Base-by-base conservation (phyloP, 768 basidiomycete genomes). In the Rhodosporidiobolus odoratus region DNA sequence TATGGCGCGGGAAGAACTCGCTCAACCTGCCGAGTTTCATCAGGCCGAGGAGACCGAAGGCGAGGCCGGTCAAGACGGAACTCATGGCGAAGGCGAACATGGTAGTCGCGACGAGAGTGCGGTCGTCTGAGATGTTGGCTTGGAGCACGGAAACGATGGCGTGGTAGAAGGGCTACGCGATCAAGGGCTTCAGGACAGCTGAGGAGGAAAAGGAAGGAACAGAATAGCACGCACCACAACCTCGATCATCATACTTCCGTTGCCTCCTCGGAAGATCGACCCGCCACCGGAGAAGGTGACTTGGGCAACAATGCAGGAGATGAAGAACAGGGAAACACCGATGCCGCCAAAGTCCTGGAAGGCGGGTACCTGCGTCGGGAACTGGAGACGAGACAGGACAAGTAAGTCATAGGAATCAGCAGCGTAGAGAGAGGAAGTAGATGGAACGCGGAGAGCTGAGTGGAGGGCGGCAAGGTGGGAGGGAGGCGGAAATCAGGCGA, bases 1-100 rank as follows among this genome's bases (percentile, higher is more conserved):
- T 96, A 77, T 96, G 93, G 21, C 95, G 84, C 25, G 95, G 95
- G 81, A 98, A 97, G 81, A 98, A 98, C 1, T 93, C 93, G 43
- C 96, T 88, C 15, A 98, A 80, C 10, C 86, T 84, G 4, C 95
- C 95, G 19, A 97, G 84, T 54, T 86, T 83, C 27, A 93, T 78
- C 27, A 89, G 89, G 88, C 75, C 43, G 57, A 73, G 47, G 12
- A 6, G 38, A 45, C 70, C 69, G 58, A 63, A 75, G 30, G 66
- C 71, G 54, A 65, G 35, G n/a, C 69, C 75, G 0, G 95, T 98
- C 21, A 99, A 80, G 9, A 97, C 78, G 4, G 92, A 89, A 50
- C 90, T 92, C 59, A 97, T 82, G 0, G 92, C 86, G 77, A 89
- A 98, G 0, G 92, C 88, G 19, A 88, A 87, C 72, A 98, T 84